Conservation (phyloP, 306 rosid species). For the Nissolia schottii region DNA sequence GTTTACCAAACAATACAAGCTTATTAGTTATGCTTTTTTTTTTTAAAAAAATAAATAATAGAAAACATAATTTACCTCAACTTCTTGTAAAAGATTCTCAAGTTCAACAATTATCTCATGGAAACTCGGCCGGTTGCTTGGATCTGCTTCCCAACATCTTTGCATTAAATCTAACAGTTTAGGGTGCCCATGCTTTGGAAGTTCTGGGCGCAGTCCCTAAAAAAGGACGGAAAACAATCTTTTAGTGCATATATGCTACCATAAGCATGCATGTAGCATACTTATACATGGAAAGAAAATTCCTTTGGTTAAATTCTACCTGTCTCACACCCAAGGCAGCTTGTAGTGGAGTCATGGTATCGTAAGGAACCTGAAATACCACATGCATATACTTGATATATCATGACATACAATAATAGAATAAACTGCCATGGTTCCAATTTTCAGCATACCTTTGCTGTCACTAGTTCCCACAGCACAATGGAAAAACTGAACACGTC, state of each 20-base stretch:
- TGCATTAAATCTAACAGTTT: conserved; percentile 77
- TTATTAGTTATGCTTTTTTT: neutral
- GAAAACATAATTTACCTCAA: conserved; percentile 40
- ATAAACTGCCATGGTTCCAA: neutral
- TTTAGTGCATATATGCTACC: neutral
- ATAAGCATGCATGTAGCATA: neutral
- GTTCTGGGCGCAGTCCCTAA: conserved; percentile 93
- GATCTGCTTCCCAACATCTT: conserved; percentile 89
- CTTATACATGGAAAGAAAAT: neutral
- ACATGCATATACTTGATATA: neutral
- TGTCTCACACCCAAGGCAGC: conserved; percentile 99
- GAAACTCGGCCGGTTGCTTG: conserved; percentile 71
- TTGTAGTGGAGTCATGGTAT: conserved; percentile 97
- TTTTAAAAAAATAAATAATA: neutral
- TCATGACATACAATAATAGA: conserved; percentile 1
- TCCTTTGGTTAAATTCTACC: conserved; percentile 30
- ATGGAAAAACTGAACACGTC: conserved; percentile 95
- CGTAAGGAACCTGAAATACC: conserved; percentile 84
- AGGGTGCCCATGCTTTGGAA: conserved; percentile 74
- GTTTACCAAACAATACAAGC: neutral
- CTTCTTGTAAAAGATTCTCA: conserved; percentile 56
- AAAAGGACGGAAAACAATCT: conserved; percentile 19
- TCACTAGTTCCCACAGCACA: conserved; percentile 96
- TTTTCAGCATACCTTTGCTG: conserved; percentile 76
- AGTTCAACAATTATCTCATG: conserved; percentile 67